Base-by-base conservation (phyloP, 2,329 filamentous ascomycete genomes). In the Aspergillus pseudotamarii region DNA sequence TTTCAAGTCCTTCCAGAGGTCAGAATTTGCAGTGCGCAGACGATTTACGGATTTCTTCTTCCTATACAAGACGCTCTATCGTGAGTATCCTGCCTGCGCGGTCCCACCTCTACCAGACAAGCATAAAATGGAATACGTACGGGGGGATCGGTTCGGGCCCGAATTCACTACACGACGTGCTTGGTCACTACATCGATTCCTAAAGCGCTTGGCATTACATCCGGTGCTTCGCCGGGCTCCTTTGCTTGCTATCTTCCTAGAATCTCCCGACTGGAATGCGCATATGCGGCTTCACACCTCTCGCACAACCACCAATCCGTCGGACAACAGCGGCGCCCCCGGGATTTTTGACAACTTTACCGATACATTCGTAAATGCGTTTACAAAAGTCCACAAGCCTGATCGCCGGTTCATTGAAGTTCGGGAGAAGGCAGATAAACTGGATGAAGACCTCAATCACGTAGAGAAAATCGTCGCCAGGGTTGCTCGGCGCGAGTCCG, bases 21-120 rank as follows among this genome's bases (percentile, higher is more conserved):
- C 91, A 41, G 88, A 89, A 23, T 93, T 93, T 66, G 85, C 85
- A 30, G 91, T 96, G 66, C 91, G 95, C 66, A 89, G 95, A 70
- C 92, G 95, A 73, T 99, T 97, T 81, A 98, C 94, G 71, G 95
- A 99, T 81, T 99, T 99, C 76, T 90, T 96, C 70, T 99, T 97
- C 77, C 88, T 99, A 66, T 97, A 92, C 82, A 97, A 96, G 80
- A 90, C 92, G 36, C 88, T 99, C 58, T 89, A 86, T 67, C 89
- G 89, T 75, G 94, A 97, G 77, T 98, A 93, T 73, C 92, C 93
- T 64, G 92, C 93, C 81, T 92, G 91, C 78, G 95, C 95, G 55
- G 92, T 99, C 4, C 95, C 95, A 34, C 95, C 95, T 54, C 84
- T 99, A 59, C 95, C 95, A 59, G 95, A 98, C 81, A 99, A 98